Base-by-base conservation (phyloP, 495 filamentous ascomycete genomes). In the Hyaloscypha bicolor region DNA sequence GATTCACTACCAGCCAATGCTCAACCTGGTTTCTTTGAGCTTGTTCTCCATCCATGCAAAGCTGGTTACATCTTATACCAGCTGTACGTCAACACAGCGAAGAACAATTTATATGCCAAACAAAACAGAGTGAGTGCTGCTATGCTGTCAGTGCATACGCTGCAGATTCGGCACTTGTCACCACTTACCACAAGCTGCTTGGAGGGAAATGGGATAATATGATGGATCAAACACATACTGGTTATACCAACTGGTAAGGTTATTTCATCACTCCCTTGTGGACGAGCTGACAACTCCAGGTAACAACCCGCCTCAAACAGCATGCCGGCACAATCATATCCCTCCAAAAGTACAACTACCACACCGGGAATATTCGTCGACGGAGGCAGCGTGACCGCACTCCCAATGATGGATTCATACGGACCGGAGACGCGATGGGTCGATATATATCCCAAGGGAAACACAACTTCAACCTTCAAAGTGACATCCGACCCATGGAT, bases 141-240 rank as follows among this genome's bases (percentile, higher is more conserved):
- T 25, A 37, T 56, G 86, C 87, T 0, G 70, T 90, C n/a, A 75
- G 79, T 39, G 72, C 79, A 3, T 91, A 90, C 64, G 75, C 86
- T 35, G 82, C 81, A 12, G 90, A 92, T 70, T 81, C 81, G 31
- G 76, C 81, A 19, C 80, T 92, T 14, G 89, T 87, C 4, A 75
- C 79, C 53, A 75, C 80, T 60, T 92, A 90, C 75, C 85, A 92
- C 72, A 75, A 76, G 3, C 76, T 92, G 16, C 75, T 91, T 0
- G 79, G 79, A 55, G 90, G 90, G 0, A 92, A 91, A 76, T 93
- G 90, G 90, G 85, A 83, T 72, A 85, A 89, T 73, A 88, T 93
- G 76, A 85, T 91, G 76, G 87, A 89, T 66, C 83, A 80, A 72
- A 76, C 78, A 73, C 14, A 29, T 63, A 5, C 22, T 22, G 22